phyloP scores from a whole-genome alignment of 306 rosid genomes.

The Cajanus cajan region DNA sequence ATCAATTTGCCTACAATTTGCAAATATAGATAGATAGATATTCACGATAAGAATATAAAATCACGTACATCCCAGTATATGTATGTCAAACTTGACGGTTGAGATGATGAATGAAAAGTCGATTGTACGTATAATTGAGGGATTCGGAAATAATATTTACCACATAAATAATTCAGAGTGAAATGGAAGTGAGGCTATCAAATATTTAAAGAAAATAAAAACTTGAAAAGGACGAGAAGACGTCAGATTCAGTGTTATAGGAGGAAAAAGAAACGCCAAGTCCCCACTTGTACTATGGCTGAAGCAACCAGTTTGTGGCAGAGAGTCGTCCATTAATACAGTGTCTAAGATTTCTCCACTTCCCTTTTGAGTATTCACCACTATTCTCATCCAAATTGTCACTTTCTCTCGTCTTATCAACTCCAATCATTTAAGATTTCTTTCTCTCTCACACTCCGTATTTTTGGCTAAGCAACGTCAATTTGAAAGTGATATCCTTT shows the following conservation, averaged over 20 bases:
- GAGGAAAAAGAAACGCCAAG: conserved; percentile 23
- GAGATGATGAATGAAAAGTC: conserved; percentile 8
- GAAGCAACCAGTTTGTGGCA: conserved; percentile 40
- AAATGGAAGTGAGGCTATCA: conserved; percentile 27
- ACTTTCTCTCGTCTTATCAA: conserved; percentile 6
- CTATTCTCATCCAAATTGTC: conserved; percentile 24
- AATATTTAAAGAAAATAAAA: not conserved
- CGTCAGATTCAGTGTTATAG: conserved; percentile 10
- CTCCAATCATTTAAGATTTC: conserved; percentile 19
- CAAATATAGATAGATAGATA: not conserved
- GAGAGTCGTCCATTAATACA: conserved; percentile 21
- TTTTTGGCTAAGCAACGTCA: conserved; percentile 11
- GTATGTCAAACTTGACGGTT: not conserved
- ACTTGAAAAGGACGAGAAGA: conserved; percentile 1
- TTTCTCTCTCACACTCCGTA: not conserved
- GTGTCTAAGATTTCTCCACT: conserved; percentile 18
- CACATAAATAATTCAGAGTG: conserved; percentile 30
- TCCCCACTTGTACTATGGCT: conserved; percentile 31
- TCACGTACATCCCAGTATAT: no score
- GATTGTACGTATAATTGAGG: not conserved
- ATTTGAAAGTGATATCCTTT: conserved; percentile 36
- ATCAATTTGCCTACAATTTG: not conserved
- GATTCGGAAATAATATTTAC: not conserved
- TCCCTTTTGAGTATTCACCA: not conserved
- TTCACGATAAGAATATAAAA: not conserved